A percentile compares a stretch with the other conserved stretches of the same genome.
These are phyloP conservation scores for Aspergillus sp. DNA, from an alignment of 2,329 filamentous ascomycete genomes.

Conservation along the genomic window DNA sequence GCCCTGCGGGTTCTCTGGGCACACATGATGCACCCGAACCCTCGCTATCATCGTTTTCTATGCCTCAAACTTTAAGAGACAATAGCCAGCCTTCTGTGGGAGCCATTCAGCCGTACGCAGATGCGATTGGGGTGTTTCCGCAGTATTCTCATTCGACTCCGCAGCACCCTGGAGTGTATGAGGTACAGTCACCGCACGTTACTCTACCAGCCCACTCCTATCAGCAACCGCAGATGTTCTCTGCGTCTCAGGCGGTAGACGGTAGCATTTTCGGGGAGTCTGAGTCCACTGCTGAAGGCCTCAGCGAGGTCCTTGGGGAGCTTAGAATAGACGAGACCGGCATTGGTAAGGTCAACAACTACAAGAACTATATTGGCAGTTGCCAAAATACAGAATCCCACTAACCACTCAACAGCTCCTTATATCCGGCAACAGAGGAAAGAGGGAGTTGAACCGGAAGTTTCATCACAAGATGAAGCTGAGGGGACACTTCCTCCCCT, in stretches of 20 bases:
- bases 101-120: slow-evolving; percentile 44
- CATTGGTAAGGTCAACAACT: slow-evolving; percentile 61
- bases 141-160: slow-evolving; percentile 35
- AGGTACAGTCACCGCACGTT: slow-evolving; percentile 32
- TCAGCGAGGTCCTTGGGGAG: slow-evolving; percentile 79
- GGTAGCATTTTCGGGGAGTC: slow-evolving; percentile 57
- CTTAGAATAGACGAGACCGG: slow-evolving; percentile 85
- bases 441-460: slow-evolving; percentile 51
- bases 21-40: slow-evolving; percentile 45
- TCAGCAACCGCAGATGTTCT: slow-evolving; percentile 28
- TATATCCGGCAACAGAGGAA: slow-evolving; percentile 72
- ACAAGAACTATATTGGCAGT: background rate
- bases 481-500: slow-evolving; percentile 69
- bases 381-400: background rate
- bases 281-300: slow-evolving; percentile 68
- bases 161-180: slow-evolving; percentile 31
- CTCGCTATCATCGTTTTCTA: slow-evolving; percentile 54
- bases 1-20: slow-evolving; percentile 19
- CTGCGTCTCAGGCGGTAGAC: slow-evolving; percentile 29
- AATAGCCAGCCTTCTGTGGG: slow-evolving; percentile 53
- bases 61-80: slow-evolving; percentile 46
- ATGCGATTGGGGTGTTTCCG: slow-evolving; percentile 41
- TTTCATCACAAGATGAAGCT: slow-evolving; percentile 65
- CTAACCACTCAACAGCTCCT: slow-evolving; percentile 58
- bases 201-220: slow-evolving; percentile 30